Evolutionary conservation across 1,139 yeast genomes (phyloP).

Genomic region (Geotrichum candidum): DNA sequence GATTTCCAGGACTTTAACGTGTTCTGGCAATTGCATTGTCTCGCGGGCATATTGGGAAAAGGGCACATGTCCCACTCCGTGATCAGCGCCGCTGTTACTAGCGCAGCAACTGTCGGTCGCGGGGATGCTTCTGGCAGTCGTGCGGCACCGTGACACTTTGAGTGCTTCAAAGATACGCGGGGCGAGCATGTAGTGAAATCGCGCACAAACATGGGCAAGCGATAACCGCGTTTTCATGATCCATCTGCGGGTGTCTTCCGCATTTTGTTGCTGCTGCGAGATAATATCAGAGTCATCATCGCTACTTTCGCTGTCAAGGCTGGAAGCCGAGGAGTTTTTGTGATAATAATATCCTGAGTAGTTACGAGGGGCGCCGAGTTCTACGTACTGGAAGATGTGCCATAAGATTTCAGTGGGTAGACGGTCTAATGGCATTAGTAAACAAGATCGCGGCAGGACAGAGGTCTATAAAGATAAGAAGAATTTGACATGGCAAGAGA

Average conservation of each 20-base stretch:
- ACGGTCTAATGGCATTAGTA: slow-evolving; percentile 4
- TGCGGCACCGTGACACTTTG: neutral
- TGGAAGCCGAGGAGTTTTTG: neutral
- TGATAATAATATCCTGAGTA: slow-evolving; percentile 8
- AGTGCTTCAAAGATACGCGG: slow-evolving; percentile 1
- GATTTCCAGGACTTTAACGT: slow-evolving; percentile 1
- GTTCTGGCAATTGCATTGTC: neutral
- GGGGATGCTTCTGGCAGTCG: too few relatives aligned
- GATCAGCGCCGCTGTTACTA: neutral
- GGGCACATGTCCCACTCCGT: neutral
- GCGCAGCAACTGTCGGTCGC: neutral
- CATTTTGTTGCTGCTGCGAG: neutral
- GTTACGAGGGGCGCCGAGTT: slow-evolving; percentile 5
- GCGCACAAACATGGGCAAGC: slow-evolving; percentile 6
- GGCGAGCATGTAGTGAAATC: slow-evolving; percentile 5
- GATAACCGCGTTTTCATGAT: neutral
- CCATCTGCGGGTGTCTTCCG: neutral
- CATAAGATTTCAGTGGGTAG: slow-evolving; percentile 12
- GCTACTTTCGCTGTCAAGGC: neutral
- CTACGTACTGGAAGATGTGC: slow-evolving; percentile 9
- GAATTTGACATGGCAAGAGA: neutral
- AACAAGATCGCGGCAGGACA: neutral
- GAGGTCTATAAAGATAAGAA: neutral
- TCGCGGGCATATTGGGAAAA: neutral
- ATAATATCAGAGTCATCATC: neutral